These are phyloP conservation scores for Eucalyptus rudis DNA, from an alignment of 345 rosid genomes.

Conservation along the genomic window DNA sequence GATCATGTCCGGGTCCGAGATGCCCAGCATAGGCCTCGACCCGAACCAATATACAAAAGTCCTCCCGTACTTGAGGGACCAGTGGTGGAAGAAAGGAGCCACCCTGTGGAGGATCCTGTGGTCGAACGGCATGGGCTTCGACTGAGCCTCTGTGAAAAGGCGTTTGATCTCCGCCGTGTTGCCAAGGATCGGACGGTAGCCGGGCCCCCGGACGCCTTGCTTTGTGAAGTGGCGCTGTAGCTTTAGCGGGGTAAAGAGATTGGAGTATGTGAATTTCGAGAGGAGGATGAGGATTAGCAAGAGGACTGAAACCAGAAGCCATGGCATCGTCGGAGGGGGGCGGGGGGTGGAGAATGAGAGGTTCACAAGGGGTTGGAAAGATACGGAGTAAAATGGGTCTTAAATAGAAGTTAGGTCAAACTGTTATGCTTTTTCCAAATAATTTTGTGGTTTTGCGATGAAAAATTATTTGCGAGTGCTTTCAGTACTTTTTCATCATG, in stretches of 20 bases:
- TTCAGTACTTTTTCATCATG: not conserved
- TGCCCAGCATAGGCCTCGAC: slow-evolving; percentile 38
- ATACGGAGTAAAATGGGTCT: too few species aligned
- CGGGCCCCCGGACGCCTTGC: slow-evolving; percentile 43
- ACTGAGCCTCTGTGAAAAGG: slow-evolving; percentile 14
- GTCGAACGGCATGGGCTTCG: slow-evolving; percentile 21
- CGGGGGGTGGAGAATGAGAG: too few species aligned
- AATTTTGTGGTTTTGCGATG: too few species aligned
- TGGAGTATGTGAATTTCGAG: slow-evolving; percentile 15
- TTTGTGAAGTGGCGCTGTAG: slow-evolving; percentile 43
- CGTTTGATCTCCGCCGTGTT: slow-evolving; percentile 41
- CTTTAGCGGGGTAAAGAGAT: slow-evolving; percentile 41
- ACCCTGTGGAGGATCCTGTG: slow-evolving; percentile 33
- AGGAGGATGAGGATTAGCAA: slow-evolving; percentile 4
- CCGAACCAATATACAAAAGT: slow-evolving; percentile 79
- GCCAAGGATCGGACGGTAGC: slow-evolving; percentile 44
- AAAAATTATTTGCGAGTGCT: not conserved
- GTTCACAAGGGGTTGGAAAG: too few species aligned
- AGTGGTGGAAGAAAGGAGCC: slow-evolving; percentile 37
- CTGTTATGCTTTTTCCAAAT: too few species aligned
- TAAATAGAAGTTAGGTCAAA: too few species aligned
- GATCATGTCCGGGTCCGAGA: slow-evolving; percentile 46
- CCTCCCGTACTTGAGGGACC: slow-evolving; percentile 52
- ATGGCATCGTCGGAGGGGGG: not conserved
- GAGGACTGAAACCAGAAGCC: not conserved